Percentiles rank a stretch among this genome's conserved stretches.
Conservation (phyloP, 768 basidiomycete genomes). For the Pleurotus ostreatus region DNA sequence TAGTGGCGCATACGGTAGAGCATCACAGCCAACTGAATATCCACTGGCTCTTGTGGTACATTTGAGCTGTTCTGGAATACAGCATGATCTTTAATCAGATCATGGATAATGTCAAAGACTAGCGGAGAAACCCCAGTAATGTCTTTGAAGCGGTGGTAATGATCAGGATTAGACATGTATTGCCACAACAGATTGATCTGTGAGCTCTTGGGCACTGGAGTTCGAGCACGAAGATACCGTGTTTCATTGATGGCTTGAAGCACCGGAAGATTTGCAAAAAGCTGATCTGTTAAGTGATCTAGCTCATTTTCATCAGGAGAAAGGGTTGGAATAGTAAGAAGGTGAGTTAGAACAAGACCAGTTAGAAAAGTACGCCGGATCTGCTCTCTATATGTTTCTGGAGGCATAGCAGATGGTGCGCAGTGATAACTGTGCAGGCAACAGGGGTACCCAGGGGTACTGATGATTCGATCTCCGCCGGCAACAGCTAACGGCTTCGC, state of each 20-base stretch:
- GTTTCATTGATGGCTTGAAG: neutral
- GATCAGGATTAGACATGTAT: slow-evolving; percentile 19
- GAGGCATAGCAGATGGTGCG: too few relatives aligned
- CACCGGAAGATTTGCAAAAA: neutral
- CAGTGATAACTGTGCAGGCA: too few relatives aligned
- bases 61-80: slow-evolving; percentile 25
- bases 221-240: neutral
- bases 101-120: slow-evolving; percentile 22
- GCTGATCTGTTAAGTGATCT: neutral
- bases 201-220: neutral
- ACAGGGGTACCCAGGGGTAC: too few relatives aligned
- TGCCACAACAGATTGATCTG: slow-evolving; percentile 2
- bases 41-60: slow-evolving; percentile 20
- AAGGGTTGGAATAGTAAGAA: too few relatives aligned
- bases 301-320: too few relatives aligned
- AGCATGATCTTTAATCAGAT: slow-evolving; percentile 22
- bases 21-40: slow-evolving; percentile 25
- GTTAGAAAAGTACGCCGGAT: too few relatives aligned
- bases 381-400: too few relatives aligned
- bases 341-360: too few relatives aligned
- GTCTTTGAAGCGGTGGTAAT: slow-evolving; percentile 17
- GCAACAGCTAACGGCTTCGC: too few relatives aligned
- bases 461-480: too few relatives aligned
- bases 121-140: slow-evolving; percentile 23
- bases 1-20: slow-evolving; percentile 22